Conservation (phyloP, 371 early-diverging fungal genomes). For the Mortierella sp. region DNA sequence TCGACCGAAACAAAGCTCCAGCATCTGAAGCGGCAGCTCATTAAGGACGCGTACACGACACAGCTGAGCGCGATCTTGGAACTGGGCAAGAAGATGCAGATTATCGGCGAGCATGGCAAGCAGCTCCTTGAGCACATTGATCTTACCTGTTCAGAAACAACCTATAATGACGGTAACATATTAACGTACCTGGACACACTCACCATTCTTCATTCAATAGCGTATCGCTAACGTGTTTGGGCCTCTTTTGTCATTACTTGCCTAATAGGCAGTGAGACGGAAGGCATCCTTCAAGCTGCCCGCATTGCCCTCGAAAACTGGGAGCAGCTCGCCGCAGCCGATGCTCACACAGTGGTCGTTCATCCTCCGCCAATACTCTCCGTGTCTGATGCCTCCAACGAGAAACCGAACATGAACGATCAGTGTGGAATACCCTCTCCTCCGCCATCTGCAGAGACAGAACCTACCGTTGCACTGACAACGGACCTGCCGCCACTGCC, state of each 20-base stretch:
- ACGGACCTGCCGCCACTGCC: constrained; percentile 27
- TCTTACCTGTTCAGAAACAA: not conserved
- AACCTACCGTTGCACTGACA: constrained; percentile 5
- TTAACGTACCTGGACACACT: no score
- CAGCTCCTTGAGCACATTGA: constrained; percentile 41
- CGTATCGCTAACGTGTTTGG: not conserved
- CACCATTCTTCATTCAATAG: no score
- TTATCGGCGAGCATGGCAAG: constrained; percentile 54
- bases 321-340: constrained; percentile 10
- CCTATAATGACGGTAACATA: constrained; percentile 27
- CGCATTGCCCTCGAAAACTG: constrained; percentile 45
- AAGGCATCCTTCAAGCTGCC: constrained; percentile 39
- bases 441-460: not conserved
- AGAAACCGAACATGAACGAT: not conserved
- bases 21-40: constrained; percentile 37
- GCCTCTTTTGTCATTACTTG: not conserved
- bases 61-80: constrained; percentile 49
- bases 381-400: constrained; percentile 2
- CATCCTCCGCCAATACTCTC: constrained; percentile 11
- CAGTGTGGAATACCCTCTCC: not conserved
- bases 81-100: constrained; percentile 51
- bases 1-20: constrained; percentile 38
- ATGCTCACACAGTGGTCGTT: not conserved
- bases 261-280: constrained; percentile 28
- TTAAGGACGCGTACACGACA: constrained; percentile 47